Evolutionary conservation across 768 basidiomycete species (phyloP).

Genomic region (Mycena chlorophos): DNA sequence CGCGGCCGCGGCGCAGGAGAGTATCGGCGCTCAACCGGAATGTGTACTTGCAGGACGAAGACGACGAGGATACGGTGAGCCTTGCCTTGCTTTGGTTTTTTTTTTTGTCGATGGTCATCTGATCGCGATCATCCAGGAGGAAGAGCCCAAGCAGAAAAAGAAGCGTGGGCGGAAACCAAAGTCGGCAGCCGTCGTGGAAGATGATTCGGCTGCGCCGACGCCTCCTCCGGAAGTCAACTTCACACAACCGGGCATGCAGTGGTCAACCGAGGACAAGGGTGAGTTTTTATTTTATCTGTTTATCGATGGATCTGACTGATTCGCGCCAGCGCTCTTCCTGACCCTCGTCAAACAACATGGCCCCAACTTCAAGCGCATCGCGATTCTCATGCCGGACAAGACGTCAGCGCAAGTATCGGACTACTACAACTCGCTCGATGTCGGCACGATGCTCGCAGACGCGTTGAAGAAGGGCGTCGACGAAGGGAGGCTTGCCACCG

Average conservation of each 20-base stretch:
- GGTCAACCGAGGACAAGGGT: slow-evolving; percentile 73
- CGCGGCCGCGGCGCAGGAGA: slow-evolving; percentile 34
- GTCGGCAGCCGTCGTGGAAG: slow-evolving; percentile 25
- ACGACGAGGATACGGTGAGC: slow-evolving; percentile 18
- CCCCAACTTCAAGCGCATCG: slow-evolving; percentile 67
- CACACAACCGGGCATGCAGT: slow-evolving; percentile 40
- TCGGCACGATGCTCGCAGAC: background rate
- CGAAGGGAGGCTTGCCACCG: slow-evolving; percentile 1
- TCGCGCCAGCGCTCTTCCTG: slow-evolving; percentile 11
- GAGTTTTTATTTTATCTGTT: slow-evolving; percentile 22
- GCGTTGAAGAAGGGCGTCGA: background rate
- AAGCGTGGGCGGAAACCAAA: slow-evolving; percentile 37
- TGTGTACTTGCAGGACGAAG: slow-evolving; percentile 11
- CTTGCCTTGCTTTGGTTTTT: background rate
- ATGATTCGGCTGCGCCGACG: slow-evolving; percentile 21
- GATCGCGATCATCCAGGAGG: slow-evolving; percentile 24
- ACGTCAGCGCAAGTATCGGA: slow-evolving; percentile 6
- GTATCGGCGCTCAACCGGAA: slow-evolving; percentile 9
- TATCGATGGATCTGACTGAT: background rate
- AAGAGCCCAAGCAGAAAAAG: slow-evolving; percentile 31
- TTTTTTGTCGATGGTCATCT: slow-evolving; percentile 2
- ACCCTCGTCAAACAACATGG: slow-evolving; percentile 53
- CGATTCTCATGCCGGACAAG: slow-evolving; percentile 64
- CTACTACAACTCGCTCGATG: background rate
- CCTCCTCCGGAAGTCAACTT: slow-evolving; percentile 22